Conservation (phyloP, 192 early-diverging fungal genomes). For the Coemansia sp. region DNA sequence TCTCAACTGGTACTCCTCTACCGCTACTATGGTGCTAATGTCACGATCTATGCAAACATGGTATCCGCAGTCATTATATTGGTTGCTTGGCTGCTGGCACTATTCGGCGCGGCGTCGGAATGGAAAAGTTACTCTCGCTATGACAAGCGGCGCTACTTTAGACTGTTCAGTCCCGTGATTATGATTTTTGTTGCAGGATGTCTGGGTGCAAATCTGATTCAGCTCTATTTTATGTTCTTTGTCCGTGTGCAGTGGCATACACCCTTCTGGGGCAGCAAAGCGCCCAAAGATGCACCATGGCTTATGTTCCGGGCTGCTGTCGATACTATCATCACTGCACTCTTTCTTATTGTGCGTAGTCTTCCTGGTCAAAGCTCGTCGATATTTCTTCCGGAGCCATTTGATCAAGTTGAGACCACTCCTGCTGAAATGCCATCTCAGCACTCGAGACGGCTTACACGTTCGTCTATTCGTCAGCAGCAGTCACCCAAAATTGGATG, state of each 20-base stretch:
- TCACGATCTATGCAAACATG: background rate
- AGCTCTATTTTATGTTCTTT: constrained; percentile 26
- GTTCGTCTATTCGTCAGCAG: no score
- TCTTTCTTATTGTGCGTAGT: constrained; percentile 26
- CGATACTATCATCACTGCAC: background rate
- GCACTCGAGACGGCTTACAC: background rate
- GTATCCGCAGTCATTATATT: background rate
- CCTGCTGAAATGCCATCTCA: background rate
- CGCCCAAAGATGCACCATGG: background rate
- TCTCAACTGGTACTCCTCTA: constrained; percentile 11
- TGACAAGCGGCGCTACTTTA: constrained; percentile 12
- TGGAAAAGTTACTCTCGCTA: constrained; percentile 6
- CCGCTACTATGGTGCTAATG: background rate
- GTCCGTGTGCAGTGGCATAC: constrained; percentile 11
- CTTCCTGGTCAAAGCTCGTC: constrained; percentile 9
- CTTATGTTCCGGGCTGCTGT: background rate
- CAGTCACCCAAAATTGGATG: constrained; percentile 23
- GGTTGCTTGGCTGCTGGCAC: constrained; percentile 6
- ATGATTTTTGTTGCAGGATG: background rate
- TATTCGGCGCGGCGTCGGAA: background rate
- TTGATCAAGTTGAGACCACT: background rate
- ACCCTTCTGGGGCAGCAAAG: constrained; percentile 6
- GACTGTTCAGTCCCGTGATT: constrained; percentile 19
- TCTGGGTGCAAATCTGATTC: background rate
- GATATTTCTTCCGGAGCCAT: background rate